A percentile compares a stretch with the other conserved stretches of the same genome.
Conservation (phyloP, 495 filamentous ascomycete species). For the Annulohypoxylon moriforme region DNA sequence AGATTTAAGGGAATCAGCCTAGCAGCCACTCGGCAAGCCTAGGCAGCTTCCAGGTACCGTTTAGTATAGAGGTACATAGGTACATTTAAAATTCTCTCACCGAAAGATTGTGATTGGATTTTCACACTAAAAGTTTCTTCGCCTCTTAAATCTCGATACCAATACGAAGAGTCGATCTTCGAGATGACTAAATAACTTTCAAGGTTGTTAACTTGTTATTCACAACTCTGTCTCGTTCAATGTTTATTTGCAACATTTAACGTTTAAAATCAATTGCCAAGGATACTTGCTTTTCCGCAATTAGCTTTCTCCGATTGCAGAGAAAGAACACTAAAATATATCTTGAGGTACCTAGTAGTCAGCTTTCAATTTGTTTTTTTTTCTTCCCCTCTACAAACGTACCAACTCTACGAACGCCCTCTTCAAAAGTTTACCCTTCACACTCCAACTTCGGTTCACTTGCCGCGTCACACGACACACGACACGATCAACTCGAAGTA, state of each 20-base stretch:
- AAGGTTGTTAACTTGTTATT: neutral
- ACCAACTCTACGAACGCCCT: neutral
- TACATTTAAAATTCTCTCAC: constrained; percentile 22
- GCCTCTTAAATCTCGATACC: constrained; percentile 3
- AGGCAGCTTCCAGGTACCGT: neutral
- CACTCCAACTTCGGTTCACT: constrained; percentile 7
- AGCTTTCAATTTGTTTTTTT: constrained; percentile 13
- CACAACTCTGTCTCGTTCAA: neutral
- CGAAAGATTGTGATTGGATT: constrained; percentile 15
- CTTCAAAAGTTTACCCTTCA: neutral
- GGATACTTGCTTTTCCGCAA: neutral
- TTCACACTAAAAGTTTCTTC: constrained; percentile 9
- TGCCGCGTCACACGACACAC: constrained; percentile 31
- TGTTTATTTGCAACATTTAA: neutral
- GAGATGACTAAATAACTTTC: constrained; percentile 7
- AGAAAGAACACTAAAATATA: neutral
- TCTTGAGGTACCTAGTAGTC: neutral
- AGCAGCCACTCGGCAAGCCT: neutral
- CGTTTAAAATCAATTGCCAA: constrained; percentile 7
- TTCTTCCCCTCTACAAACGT: neutral
- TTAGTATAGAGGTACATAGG: constrained; percentile 3
- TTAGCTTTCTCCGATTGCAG: neutral
- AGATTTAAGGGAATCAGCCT: neutral
- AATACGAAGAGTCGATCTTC: neutral
- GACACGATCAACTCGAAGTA: constrained; percentile 15